These are phyloP conservation scores for Butyriboletus appendiculatus DNA, from an alignment of 1,284 basidiomycete species.

Conservation along the genomic window DNA sequence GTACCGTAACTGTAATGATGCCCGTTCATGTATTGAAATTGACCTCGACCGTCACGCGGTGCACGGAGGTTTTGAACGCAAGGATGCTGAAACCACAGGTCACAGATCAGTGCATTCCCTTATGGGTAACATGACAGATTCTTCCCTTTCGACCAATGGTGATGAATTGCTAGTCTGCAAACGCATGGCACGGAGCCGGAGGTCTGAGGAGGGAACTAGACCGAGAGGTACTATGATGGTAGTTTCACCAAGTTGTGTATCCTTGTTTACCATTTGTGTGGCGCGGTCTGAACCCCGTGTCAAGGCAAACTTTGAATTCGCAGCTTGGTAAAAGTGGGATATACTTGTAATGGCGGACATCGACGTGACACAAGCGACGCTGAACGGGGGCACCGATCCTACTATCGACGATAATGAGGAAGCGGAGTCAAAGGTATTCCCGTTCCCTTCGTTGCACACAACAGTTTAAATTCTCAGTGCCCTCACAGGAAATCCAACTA, in stretches of 20 bases:
- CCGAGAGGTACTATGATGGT: background rate
- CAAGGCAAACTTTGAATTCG: conserved; percentile 27
- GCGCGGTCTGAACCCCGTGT: conserved; percentile 15
- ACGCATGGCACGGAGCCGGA: background rate
- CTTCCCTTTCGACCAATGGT: conserved; percentile 6
- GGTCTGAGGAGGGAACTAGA: background rate
- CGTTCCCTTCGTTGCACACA: background rate
- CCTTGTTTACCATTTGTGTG: conserved; percentile 28
- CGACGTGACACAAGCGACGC: conserved; percentile 39
- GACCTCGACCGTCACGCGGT: conserved; percentile 27
- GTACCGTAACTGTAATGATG: conserved; percentile 36
- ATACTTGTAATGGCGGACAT: conserved; percentile 35
- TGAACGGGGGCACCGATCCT: conserved; percentile 39
- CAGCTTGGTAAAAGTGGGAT: conserved; percentile 12
- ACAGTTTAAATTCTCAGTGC: conserved; percentile 10
- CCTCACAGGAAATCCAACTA: conserved; percentile 67
- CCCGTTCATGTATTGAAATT: conserved; percentile 28
- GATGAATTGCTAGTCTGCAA: background rate
- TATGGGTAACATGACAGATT: conserved; percentile 1
- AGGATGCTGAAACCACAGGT: conserved; percentile 5
- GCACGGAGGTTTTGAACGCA: conserved; percentile 19
- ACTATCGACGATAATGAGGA: conserved; percentile 58
- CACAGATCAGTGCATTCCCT: background rate
- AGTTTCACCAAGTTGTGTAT: conserved; percentile 24
- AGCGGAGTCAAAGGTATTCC: conserved; percentile 53